Evolutionary conservation across 169 alveolate genomes (phyloP).

Genomic region (Eimeria mitis): DNA sequence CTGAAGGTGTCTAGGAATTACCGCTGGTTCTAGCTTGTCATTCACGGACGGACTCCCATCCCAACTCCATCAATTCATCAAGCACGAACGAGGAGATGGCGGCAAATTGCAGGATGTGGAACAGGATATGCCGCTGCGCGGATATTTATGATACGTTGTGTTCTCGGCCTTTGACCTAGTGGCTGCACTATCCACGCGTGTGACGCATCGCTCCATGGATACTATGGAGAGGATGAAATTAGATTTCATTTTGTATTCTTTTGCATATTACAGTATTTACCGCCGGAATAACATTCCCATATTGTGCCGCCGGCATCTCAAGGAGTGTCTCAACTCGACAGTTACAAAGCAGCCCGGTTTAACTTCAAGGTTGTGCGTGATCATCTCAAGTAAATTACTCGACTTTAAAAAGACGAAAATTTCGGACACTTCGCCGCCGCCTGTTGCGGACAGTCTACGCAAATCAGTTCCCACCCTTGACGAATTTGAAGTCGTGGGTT

Average conservation of each 20-base stretch:
- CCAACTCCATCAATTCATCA: neutral
- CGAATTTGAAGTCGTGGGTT: neutral
- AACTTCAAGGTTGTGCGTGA: conserved; percentile 1
- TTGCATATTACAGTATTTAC: too few relatives aligned
- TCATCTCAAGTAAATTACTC: neutral
- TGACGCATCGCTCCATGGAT: neutral
- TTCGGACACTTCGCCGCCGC: too few relatives aligned
- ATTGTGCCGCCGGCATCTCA: too few relatives aligned
- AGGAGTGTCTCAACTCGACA: neutral
- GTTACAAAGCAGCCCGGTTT: neutral
- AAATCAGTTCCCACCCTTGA: neutral
- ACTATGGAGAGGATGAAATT: neutral
- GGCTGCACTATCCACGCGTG: neutral
- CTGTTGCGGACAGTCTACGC: neutral
- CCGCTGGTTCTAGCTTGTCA: neutral
- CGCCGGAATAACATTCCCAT: too few relatives aligned
- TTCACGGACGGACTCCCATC: neutral
- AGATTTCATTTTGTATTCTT: neutral
- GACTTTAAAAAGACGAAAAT: neutral
- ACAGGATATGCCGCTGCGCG: too few relatives aligned
- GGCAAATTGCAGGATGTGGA: neutral
- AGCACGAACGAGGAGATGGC: too few relatives aligned
- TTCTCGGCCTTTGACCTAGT: neutral
- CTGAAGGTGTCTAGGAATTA: neutral
- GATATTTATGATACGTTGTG: neutral